Percentiles rank a stretch among this genome's conserved stretches.
phyloP scores from a whole-genome alignment of 176 grass and related monocot genomes.

The Dactylis glomerata region DNA sequence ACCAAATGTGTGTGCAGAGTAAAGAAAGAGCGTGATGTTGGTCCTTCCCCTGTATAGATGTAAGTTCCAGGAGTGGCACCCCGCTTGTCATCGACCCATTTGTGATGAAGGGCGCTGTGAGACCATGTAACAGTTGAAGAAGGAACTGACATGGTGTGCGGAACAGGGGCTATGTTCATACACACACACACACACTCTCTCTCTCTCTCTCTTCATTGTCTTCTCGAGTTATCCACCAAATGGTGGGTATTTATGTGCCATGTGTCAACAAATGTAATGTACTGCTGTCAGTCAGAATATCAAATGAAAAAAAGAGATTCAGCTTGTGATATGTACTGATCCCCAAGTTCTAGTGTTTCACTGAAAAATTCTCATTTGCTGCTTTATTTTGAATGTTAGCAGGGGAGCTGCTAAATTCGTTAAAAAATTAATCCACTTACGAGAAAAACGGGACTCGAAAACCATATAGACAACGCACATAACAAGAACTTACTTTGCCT shows the following conservation, averaged over 20 bases:
- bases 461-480: no score
- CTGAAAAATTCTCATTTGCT: neutral
- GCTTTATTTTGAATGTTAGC: no score
- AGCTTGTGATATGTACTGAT: neutral
- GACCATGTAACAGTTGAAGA: slow-evolving; percentile 15
- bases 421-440: no score
- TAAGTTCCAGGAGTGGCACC: slow-evolving; percentile 21
- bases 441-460: no score
- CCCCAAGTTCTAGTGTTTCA: neutral
- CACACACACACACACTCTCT: no score
- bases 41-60: slow-evolving; percentile 25
- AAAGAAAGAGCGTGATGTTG: slow-evolving; percentile 37
- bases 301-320: neutral
- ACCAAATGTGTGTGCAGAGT: slow-evolving; percentile 37
- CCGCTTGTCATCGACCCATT: slow-evolving; percentile 19
- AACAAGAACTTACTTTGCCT: no score
- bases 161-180: slow-evolving; percentile 34
- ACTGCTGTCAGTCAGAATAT: slow-evolving; percentile 13
- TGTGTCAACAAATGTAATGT: slow-evolving; percentile 37
- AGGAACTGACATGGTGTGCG: slow-evolving; percentile 4
- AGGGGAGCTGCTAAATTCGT: no score
- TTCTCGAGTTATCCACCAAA: slow-evolving; percentile 44
- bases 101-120: neutral
- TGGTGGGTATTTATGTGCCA: slow-evolving; percentile 49
- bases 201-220: slow-evolving; percentile 2